Base-by-base conservation (phyloP, 73 alveolate genomes). In the Paramecium primaurelia region DNA sequence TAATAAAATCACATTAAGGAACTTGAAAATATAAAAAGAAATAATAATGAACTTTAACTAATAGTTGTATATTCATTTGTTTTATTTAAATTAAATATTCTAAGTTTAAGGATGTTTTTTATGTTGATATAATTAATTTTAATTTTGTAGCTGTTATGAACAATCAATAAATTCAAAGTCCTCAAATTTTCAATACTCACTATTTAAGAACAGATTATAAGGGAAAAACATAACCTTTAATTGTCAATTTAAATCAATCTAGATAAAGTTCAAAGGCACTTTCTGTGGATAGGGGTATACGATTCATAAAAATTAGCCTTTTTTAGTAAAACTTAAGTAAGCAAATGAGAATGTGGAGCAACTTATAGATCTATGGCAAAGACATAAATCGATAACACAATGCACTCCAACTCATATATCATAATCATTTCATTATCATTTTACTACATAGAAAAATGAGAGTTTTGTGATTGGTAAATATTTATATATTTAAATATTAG, bases 111-210 rank as follows among this genome's bases (percentile, higher is more conserved):
- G 69, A 54, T 54, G 69, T 6, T 18, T 16, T n/a, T 18, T 54
- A 54, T n/a, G 69, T 54, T 54, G 69, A 54, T 18, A 54, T 54
- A 54, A 54, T 54, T 54, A 54, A 54, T 54, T 54, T 54, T 54
- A 54, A 54, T 54, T 64, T 64, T 64, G 84, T 64, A 64, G 84
- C 84, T 64, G 84, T 64, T 64, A 64, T 64, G 84, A 64, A 64
- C 47, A 64, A 64, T 64, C 49, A 64, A 54, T 34, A 28, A 28
- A 11, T 64, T 64, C 32, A 64, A n/a, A 64, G 84, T 64, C 84
- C 84, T 64, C 47, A 64, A 64, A 64, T 64, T 14, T 64, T 64
- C 84, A 64, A 64, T 64, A 28, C 22, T 51, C 84, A 64, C 30
- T 64, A 32, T 34, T 9, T 64, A 2, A 64, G 47, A 64, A 28